Base-by-base conservation (phyloP, 2,329 filamentous ascomycete species). In the Colletotrichum trifolii region DNA sequence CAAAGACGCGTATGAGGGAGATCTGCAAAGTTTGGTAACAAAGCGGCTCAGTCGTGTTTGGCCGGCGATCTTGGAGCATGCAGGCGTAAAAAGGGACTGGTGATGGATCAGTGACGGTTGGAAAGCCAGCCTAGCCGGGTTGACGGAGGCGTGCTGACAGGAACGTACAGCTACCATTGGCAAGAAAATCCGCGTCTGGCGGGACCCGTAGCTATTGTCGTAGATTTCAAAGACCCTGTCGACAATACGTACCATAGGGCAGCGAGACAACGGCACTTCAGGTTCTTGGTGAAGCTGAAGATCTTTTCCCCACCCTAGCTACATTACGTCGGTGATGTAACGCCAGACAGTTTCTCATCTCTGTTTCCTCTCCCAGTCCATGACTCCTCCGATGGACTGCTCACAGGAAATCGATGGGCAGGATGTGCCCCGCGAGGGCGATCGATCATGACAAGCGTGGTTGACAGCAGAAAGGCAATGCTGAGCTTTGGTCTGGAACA, bases 381-480 rank as follows among this genome's bases (percentile, higher is more conserved):
- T 25, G 25, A 4, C 25, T 25, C 25, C 25, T 25, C 25, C 25
- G 25, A 5, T 35, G 33, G 25, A 15, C 12, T 6, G 17, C 15
- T 33, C 6, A 35, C 12, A 45, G 25, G 25, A 25, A 25, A 25
- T 25, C 17, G n/a, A 47, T n/a, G 40, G 38, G 40, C n/a, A 35
- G 6, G 25, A 45, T 33, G 15, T 11, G 39, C 10, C 13, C 42
- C 40, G 53, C 40, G n/a, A n/a, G 25, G 6, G n/a, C 25, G 53
- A 55, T 46, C 53, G 53, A 45, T 55, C 33, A 17, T 46, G 53
- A 55, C 53, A 55, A 55, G 53, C 38, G 15, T 55, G 53, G 46
- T 17, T 15, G 52, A 54, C 8, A 9, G 25, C 13, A 54, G n/a
- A 39, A 34, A 10, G n/a, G 38, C 35, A 43, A 39, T n/a, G 33